phyloP scores from a whole-genome alignment of 352 stramenopile genomes.

The Globisporangium recalcitrans region DNA sequence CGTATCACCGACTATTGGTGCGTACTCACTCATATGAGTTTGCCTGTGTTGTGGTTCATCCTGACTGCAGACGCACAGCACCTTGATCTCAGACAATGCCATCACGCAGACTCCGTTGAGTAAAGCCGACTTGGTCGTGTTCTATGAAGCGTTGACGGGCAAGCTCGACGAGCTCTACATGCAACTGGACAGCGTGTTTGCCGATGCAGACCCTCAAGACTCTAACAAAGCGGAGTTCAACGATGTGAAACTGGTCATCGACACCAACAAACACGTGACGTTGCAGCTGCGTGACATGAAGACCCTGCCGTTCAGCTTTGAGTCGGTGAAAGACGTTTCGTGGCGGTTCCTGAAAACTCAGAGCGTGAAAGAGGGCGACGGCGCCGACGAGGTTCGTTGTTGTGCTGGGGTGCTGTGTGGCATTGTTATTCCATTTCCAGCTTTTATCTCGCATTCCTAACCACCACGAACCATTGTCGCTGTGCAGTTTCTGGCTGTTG shows the following conservation, averaged over 20 bases:
- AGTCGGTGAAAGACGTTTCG: background rate
- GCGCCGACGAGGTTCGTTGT: background rate
- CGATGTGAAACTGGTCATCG: background rate
- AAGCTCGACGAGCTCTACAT: slow-evolving; percentile 13
- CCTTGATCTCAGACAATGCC: background rate
- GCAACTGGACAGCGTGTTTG: slow-evolving; percentile 8
- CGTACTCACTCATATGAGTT: too few relatives aligned
- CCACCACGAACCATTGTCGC: background rate
- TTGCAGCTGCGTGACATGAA: slow-evolving; percentile 11
- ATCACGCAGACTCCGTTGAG: background rate
- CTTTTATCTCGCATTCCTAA: too few relatives aligned
- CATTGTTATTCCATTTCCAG: too few relatives aligned
- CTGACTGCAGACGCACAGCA: background rate
- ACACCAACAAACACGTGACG: background rate
- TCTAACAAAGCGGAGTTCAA: too few relatives aligned
- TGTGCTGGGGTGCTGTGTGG: too few relatives aligned
- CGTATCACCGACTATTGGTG: too few relatives aligned
- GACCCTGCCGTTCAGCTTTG: slow-evolving; percentile 11
- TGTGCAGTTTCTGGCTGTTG: background rate
- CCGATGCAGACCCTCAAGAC: background rate
- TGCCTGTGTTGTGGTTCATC: too few relatives aligned
- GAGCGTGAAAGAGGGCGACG: background rate
- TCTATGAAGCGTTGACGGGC: background rate
- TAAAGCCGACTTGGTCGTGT: background rate
- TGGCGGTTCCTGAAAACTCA: background rate